Conservation (phyloP, 2,329 filamentous ascomycete genomes). For the Botryotinia globosa region DNA sequence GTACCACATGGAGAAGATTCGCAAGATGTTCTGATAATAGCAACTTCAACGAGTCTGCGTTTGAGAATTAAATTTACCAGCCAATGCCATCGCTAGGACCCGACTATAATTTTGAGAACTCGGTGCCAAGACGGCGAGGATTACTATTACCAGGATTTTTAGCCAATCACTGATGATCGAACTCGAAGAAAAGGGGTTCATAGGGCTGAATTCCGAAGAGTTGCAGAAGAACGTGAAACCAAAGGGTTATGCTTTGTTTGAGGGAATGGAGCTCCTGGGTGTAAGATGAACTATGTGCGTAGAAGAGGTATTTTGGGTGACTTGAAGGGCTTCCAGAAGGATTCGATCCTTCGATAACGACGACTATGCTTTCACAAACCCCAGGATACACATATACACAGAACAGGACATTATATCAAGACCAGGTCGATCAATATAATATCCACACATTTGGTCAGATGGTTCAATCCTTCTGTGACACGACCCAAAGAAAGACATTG, state of each 20-base stretch:
- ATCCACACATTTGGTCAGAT: conserved; percentile 5
- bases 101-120: neutral
- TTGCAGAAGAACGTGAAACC: conserved; percentile 16
- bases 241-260: neutral
- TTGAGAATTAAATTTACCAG: conserved; percentile 13
- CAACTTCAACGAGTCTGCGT: conserved; percentile 3
- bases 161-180: neutral
- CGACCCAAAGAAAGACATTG: conserved; percentile 9
- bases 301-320: neutral
- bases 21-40: conserved; percentile 14
- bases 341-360: conserved; percentile 6
- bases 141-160: neutral
- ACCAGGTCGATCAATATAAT: neutral
- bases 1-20: neutral
- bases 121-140: conserved; percentile 13
- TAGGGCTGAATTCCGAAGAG: conserved; percentile 20
- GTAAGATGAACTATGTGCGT: neutral
- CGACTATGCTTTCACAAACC: neutral
- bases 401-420: neutral
- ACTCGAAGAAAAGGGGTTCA: conserved; percentile 9
- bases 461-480: conserved; percentile 19
- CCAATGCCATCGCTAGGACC: conserved; percentile 3
- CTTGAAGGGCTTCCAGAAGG: conserved; percentile 6
- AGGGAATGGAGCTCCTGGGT: conserved; percentile 3
- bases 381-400: neutral